Evolutionary conservation across 2,329 filamentous ascomycete genomes (phyloP), one percentile per base, ranked within the genome.

Genomic region (Raffaelea albimanens): DNA sequence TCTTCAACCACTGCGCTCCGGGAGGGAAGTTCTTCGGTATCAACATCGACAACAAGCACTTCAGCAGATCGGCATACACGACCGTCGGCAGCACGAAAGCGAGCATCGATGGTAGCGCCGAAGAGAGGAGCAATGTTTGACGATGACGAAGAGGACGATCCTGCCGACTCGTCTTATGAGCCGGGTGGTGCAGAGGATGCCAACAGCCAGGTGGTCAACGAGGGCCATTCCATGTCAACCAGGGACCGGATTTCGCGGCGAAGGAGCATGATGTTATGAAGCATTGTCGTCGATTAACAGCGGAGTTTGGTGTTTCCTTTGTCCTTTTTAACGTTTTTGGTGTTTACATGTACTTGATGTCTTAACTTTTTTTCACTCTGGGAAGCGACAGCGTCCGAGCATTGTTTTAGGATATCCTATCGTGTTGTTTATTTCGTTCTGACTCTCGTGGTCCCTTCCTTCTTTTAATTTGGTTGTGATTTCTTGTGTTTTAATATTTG

Each of bases 261-360:
- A 53, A 67, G 75, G 56, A 80, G 75, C 58, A 80, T 78, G 73
- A 78, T 80, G 75, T 60, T 79, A 61, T 78, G 21, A 20, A 21
- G 7, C 29, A 20, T 9, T 43, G 41, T 18, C 13, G 18, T 40
- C 41, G 16, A 31, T 31, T 4, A n/a, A 16, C 10, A 18, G 4
- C 19, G n/a, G n/a, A n/a, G 19, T 22, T 14, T 18, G 18, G n/a
- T 22, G 21, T 43, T 52, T 49, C 40, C 47, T 57, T 55, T 45
- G 25, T 19, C 22, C 11, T 44, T 52, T 38, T 39, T 21, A 34
- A 40, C 8, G 36, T 48, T 44, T 41, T 48, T 47, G 44, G 25
- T 21, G 39, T 7, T 40, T 29, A 7, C 7, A 29, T 29, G 25
- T 29, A 29, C 13, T 7, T 29, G 25, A 29, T 29, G 25, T 13